phyloP scores from a whole-genome alignment of 2,329 filamentous ascomycete genomes.

The Botryotinia convoluta region DNA sequence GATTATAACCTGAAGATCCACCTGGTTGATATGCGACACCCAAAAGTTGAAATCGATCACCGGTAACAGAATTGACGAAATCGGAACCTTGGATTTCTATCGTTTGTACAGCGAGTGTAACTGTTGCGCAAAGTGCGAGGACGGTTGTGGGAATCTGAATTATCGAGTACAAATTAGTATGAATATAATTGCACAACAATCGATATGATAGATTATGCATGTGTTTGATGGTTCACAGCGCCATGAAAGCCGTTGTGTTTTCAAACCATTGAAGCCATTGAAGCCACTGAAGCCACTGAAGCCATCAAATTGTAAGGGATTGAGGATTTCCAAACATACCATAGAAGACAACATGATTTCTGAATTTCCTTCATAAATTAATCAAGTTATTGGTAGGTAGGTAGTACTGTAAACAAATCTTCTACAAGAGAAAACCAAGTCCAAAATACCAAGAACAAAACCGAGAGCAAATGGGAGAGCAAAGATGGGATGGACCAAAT shows the following conservation, averaged over 20 bases:
- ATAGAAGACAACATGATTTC: slow-evolving; percentile 7
- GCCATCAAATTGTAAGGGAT: background rate
- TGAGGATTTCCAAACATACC: background rate
- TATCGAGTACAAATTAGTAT: background rate
- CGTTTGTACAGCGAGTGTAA: slow-evolving; percentile 55
- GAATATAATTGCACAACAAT: slow-evolving; percentile 4
- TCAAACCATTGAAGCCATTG: background rate
- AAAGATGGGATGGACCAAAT: background rate
- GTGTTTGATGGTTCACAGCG: background rate
- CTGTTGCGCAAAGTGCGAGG: slow-evolving; percentile 35
- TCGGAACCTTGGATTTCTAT: slow-evolving; percentile 56
- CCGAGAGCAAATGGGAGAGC: background rate
- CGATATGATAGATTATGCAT: background rate
- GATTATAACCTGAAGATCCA: slow-evolving; percentile 61
- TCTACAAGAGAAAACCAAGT: background rate
- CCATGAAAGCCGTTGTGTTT: background rate
- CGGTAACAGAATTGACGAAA: slow-evolving; percentile 58
- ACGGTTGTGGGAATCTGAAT: slow-evolving; percentile 26
- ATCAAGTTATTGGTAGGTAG: background rate
- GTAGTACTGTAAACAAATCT: background rate
- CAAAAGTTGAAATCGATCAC: slow-evolving; percentile 62
- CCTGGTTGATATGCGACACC: slow-evolving; percentile 69
- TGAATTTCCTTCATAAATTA: background rate
- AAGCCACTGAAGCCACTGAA: too few relatives aligned
- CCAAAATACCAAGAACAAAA: background rate